These are phyloP conservation scores for Calcarisporium arbuscula DNA, from an alignment of 2,329 filamentous ascomycete genomes.

Conservation along the genomic window DNA sequence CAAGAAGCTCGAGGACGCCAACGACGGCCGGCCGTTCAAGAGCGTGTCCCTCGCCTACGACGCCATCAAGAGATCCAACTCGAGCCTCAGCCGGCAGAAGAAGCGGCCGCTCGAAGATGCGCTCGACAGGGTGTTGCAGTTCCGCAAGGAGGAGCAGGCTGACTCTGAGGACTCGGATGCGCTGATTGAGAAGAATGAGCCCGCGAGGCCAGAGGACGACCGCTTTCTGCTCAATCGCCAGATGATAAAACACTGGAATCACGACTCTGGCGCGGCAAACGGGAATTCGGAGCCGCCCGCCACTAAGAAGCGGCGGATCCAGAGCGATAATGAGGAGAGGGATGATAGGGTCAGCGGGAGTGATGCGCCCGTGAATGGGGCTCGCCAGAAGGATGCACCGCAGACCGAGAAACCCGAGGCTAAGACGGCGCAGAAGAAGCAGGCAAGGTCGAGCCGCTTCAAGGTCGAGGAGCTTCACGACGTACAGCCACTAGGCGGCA, in stretches of 20 bases:
- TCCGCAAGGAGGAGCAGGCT: constrained; percentile 60
- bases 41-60: constrained; percentile 64
- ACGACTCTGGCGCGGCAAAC: constrained; percentile 11
- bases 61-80: constrained; percentile 78
- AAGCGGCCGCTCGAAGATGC: constrained; percentile 78
- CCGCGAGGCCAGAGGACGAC: constrained; percentile 23
- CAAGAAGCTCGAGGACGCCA: constrained; percentile 66
- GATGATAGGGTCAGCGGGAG: constrained; percentile 6
- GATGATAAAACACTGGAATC: constrained; percentile 34
- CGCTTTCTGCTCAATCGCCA: constrained; percentile 36
- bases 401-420: constrained; percentile 12
- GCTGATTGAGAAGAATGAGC: constrained; percentile 35
- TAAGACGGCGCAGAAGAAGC: constrained; percentile 23
- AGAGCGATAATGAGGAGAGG: constrained; percentile 19
- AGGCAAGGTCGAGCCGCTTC: constrained; percentile 22
- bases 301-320: constrained; percentile 30
- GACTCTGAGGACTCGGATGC: constrained; percentile 48
- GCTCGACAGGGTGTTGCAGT: constrained; percentile 73
- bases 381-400: constrained; percentile 1
- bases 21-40: constrained; percentile 38
- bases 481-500: constrained; percentile 20
- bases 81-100: constrained; percentile 73
- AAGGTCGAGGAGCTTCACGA: constrained; percentile 21
- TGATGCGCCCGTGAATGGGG: constrained; percentile 11
- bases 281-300: constrained; percentile 16